Conservation (phyloP, 805 yeast genomes). For the Saccharomycopsis vini region DNA sequence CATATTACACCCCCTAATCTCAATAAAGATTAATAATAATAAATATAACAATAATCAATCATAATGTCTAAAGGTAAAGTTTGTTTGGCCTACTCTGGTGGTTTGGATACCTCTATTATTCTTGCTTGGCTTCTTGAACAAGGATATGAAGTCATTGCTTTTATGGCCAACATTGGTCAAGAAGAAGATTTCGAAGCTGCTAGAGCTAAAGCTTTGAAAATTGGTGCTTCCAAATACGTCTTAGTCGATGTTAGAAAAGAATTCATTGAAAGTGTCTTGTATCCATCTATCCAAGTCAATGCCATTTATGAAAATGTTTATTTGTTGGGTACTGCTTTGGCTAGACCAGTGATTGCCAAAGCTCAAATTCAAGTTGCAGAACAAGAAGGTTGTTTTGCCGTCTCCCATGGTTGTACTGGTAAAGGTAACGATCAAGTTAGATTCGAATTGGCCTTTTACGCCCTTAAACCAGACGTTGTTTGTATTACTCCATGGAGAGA, state of each 20-base stretch:
- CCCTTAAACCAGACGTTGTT: slow-evolving; percentile 91
- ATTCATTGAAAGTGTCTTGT: slow-evolving; percentile 83
- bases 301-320: slow-evolving; percentile 98
- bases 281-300: slow-evolving; percentile 95
- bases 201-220: slow-evolving; percentile 87
- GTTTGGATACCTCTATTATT: slow-evolving; percentile 95
- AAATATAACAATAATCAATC: too few species aligned
- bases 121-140: slow-evolving; percentile 97
- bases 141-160: slow-evolving; percentile 97
- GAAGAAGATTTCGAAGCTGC: slow-evolving; percentile 99
- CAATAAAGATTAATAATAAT: too few species aligned
- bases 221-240: slow-evolving; percentile 95
- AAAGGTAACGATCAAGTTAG: slow-evolving; percentile 99
- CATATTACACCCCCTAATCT: too few species aligned
- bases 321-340: slow-evolving; percentile 92
- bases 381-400: slow-evolving; percentile 96
- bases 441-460: slow-evolving; percentile 94
- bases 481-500: slow-evolving; percentile 99
- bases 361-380: slow-evolving; percentile 97
- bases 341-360: slow-evolving; percentile 97
- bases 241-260: slow-evolving; percentile 91
- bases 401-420: slow-evolving; percentile 99
- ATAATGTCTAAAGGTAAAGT: slow-evolving; percentile 95
- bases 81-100: slow-evolving; percentile 98
- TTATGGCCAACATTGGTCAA: slow-evolving; percentile 98